phyloP scores from a whole-genome alignment of 768 basidiomycete species.

The Hydnum rufescens region DNA sequence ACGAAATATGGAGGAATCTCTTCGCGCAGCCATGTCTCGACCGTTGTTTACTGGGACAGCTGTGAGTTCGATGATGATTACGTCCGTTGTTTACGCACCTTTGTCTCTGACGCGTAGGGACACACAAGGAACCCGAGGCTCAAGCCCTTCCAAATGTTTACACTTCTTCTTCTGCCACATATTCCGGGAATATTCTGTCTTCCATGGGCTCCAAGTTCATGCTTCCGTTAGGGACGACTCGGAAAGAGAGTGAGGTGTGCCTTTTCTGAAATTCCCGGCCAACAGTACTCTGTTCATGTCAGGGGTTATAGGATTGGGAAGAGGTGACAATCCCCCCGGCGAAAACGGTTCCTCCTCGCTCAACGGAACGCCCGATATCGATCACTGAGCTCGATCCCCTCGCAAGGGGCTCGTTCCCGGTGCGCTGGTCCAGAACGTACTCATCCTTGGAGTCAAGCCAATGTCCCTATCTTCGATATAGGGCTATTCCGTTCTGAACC shows the following conservation, averaged over 20 bases:
- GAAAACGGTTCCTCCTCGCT: slow-evolving; percentile 48
- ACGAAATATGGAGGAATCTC: slow-evolving; percentile 37
- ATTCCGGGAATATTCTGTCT: slow-evolving; percentile 52
- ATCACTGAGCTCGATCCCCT: slow-evolving; percentile 59
- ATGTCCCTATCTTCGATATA: slow-evolving; percentile 15
- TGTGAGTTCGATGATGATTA: slow-evolving; percentile 20
- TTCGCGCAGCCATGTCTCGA: slow-evolving; percentile 40
- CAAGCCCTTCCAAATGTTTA: slow-evolving; percentile 70
- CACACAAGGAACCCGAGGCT: slow-evolving; percentile 28
- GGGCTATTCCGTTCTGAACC: slow-evolving; percentile 76
- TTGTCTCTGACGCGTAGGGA: no score
- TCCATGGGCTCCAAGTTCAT: slow-evolving; percentile 56
- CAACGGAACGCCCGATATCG: slow-evolving; percentile 47
- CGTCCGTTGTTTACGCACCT: neutral
- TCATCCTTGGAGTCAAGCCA: neutral
- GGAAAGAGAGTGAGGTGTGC: slow-evolving; percentile 43
- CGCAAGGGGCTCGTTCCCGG: slow-evolving; percentile 67
- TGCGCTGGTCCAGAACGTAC: slow-evolving; percentile 19
- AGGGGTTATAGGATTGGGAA: slow-evolving; percentile 75
- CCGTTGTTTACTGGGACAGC: slow-evolving; percentile 40
- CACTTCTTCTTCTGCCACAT: slow-evolving; percentile 36
- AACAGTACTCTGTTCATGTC: no score
- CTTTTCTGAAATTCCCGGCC: no score
- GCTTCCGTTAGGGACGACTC: slow-evolving; percentile 65
- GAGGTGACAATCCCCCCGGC: slow-evolving; percentile 83